Evolutionary conservation across 176 grass and related monocot species (phyloP).

Genomic region (Otatea glauca): DNA sequence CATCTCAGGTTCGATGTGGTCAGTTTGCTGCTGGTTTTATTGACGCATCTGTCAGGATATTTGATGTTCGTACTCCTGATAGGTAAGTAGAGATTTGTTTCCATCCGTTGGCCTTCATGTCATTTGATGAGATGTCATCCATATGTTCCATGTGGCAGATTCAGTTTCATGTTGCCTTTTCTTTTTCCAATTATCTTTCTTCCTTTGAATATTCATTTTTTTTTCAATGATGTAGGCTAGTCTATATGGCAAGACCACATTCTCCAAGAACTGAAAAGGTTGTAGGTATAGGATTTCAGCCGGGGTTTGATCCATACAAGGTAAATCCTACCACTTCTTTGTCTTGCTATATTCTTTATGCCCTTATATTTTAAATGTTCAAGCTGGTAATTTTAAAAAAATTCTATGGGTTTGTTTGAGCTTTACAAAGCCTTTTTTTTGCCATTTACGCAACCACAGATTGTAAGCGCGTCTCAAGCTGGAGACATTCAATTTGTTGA

Average conservation of each 20-base stretch:
- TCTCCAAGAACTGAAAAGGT: constrained; percentile 77
- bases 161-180: neutral
- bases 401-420: neutral
- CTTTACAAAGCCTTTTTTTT: constrained; percentile 37
- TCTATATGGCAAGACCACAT: constrained; percentile 77
- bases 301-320: constrained; percentile 85
- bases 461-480: constrained; percentile 85
- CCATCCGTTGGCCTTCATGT: constrained; percentile 18
- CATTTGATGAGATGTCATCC: constrained; percentile 31
- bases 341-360: constrained; percentile 31
- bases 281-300: constrained; percentile 94
- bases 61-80: constrained; percentile 72
- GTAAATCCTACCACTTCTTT: constrained; percentile 45
- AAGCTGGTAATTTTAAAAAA: neutral
- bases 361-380: constrained; percentile 29
- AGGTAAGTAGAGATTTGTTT: constrained; percentile 52
- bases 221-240: constrained; percentile 55
- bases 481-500: constrained; percentile 95
- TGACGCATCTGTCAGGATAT: constrained; percentile 82
- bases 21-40: constrained; percentile 85
- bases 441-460: constrained; percentile 49
- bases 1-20: constrained; percentile 69
- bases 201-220: neutral
- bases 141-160: constrained; percentile 24
- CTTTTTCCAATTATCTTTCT: neutral